Percentiles rank a stretch among this genome's conserved stretches.
These are phyloP conservation scores for Aspergillus avenaceus DNA, from an alignment of 495 filamentous ascomycete genomes.

Conservation along the genomic window DNA sequence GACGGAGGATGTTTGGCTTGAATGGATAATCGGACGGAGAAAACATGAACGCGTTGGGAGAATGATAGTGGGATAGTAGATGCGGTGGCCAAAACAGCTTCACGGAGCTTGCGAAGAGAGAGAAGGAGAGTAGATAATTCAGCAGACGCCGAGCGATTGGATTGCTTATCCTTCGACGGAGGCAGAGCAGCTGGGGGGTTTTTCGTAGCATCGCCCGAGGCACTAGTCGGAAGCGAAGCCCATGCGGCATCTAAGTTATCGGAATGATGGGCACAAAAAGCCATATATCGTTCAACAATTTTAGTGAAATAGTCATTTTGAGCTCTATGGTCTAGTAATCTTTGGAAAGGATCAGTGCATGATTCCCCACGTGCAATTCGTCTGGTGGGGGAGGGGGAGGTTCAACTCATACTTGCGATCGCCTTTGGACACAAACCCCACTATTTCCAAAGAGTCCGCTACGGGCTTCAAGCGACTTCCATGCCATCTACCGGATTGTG, in stretches of 20 bases:
- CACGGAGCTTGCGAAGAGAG: constrained; percentile 87
- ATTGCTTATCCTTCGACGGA: constrained; percentile 14
- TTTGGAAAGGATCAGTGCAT: constrained; percentile 24
- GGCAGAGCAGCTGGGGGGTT: constrained; percentile 34
- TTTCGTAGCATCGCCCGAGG: constrained; percentile 36
- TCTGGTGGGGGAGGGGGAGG: background rate
- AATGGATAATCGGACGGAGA: constrained; percentile 79
- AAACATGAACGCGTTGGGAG: constrained; percentile 65
- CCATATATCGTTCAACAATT: constrained; percentile 82
- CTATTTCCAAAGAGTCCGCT: constrained; percentile 68
- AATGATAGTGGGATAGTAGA: constrained; percentile 58
- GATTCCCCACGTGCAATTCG: constrained; percentile 6
- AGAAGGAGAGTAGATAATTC: constrained; percentile 59
- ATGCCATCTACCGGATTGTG: constrained; percentile 17
- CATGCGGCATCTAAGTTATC: constrained; percentile 72
- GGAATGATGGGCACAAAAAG: constrained; percentile 70
- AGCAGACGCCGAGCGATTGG: constrained; percentile 32
- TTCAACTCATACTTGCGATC: constrained; percentile 71
- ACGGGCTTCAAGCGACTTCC: constrained; percentile 69
- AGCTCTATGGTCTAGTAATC: constrained; percentile 67
- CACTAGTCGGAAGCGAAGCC: constrained; percentile 54
- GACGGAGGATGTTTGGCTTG: constrained; percentile 75
- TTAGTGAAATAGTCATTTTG: constrained; percentile 83
- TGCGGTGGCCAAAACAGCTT: constrained; percentile 68
- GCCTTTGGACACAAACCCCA: constrained; percentile 85